Conservation (phyloP, 345 rosid species). For the Populus tremula region DNA sequence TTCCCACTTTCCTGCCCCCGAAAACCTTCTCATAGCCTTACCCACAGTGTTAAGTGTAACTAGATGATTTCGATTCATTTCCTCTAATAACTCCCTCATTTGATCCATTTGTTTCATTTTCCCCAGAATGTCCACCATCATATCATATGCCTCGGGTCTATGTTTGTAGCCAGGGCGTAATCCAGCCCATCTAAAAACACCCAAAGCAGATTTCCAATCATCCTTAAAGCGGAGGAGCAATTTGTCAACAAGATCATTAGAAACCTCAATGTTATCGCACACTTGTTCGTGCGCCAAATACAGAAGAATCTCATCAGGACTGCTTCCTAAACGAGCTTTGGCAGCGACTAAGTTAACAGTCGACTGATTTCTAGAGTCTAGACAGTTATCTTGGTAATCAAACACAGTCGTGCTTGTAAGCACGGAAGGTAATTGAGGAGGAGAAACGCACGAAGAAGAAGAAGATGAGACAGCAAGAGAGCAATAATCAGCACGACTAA, state of each 20-base stretch:
- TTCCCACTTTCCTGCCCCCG: slow-evolving; percentile 85
- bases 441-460: slow-evolving; percentile 1
- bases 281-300: slow-evolving; percentile 37
- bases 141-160: slow-evolving; percentile 43
- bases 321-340: slow-evolving; percentile 34
- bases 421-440: slow-evolving; percentile 8
- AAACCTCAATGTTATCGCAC: slow-evolving; percentile 40
- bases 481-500: slow-evolving; percentile 23
- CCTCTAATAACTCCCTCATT: slow-evolving; percentile 57
- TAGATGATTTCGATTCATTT: slow-evolving; percentile 40
- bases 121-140: slow-evolving; percentile 69
- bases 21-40: slow-evolving; percentile 72
- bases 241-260: slow-evolving; percentile 44
- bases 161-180: slow-evolving; percentile 43
- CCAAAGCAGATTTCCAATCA: slow-evolving; percentile 81
- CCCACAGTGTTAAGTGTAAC: slow-evolving; percentile 53
- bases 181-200: slow-evolving; percentile 68
- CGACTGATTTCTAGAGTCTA: slow-evolving; percentile 14
- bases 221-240: slow-evolving; percentile 63
- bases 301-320: slow-evolving; percentile 46
- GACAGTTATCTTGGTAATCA: slow-evolving; percentile 13
- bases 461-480: background rate
- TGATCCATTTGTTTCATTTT: slow-evolving; percentile 64
- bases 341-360: slow-evolving; percentile 32
- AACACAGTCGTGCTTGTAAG: background rate